Evolutionary conservation across 176 grass and related monocot species (phyloP).

Genomic region (Carex scoparia): DNA sequence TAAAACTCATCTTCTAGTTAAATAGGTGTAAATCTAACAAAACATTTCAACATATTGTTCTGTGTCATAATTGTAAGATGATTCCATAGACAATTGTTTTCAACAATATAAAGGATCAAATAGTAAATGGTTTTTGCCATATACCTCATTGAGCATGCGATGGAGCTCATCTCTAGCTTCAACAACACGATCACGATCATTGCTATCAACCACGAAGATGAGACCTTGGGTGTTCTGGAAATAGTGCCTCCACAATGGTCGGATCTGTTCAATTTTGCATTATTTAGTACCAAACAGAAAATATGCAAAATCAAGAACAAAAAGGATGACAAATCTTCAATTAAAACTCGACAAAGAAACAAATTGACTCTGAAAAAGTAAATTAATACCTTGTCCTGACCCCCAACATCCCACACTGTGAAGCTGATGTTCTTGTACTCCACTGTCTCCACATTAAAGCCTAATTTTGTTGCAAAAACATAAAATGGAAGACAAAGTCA

Average conservation of each 20-base stretch:
- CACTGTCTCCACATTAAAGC: conserved; percentile 25
- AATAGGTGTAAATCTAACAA: background rate
- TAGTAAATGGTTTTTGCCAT: background rate
- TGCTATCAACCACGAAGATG: conserved; percentile 24
- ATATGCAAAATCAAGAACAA: background rate
- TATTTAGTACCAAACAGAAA: background rate
- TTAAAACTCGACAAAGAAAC: background rate
- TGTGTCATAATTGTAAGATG: background rate
- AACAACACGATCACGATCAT: conserved; percentile 24
- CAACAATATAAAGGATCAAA: background rate
- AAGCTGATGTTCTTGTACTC: conserved; percentile 29
- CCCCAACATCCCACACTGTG: conserved; percentile 25
- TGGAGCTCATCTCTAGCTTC: conserved; percentile 24
- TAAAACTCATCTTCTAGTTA: background rate
- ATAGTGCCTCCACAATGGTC: conserved; percentile 25
- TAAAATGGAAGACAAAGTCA: background rate
- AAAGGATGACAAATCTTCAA: background rate
- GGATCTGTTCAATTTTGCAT: conserved; percentile 18
- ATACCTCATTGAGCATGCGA: conserved; percentile 28
- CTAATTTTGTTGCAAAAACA: background rate
- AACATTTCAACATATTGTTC: background rate
- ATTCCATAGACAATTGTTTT: background rate
- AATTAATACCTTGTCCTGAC: conserved; percentile 22
- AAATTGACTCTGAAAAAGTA: background rate
- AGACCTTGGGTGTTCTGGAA: conserved; percentile 28